Evolutionary conservation across 805 yeast species (phyloP).

Genomic region (Hanseniaspora vineae): DNA sequence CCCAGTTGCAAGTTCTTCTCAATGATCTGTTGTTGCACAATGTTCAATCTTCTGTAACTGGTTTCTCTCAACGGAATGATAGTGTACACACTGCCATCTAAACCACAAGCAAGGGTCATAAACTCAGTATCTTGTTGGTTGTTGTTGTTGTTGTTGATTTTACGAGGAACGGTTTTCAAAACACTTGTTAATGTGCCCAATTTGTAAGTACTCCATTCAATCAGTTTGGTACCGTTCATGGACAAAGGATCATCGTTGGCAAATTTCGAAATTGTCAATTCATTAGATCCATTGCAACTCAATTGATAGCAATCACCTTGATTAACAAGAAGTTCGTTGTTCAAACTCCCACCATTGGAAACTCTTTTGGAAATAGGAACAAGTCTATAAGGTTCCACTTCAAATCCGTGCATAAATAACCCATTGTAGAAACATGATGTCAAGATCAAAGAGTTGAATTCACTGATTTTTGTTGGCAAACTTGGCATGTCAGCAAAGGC

Average conservation of each 20-base stretch:
- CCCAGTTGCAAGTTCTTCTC: slow-evolving; percentile 63
- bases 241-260: slow-evolving; percentile 89
- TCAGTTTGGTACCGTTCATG: slow-evolving; percentile 60
- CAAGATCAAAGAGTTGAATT: slow-evolving; percentile 69
- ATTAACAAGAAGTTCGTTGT: slow-evolving; percentile 65
- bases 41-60: slow-evolving; percentile 66
- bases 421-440: slow-evolving; percentile 68
- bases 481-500: slow-evolving; percentile 85
- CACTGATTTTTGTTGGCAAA: slow-evolving; percentile 65
- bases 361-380: slow-evolving; percentile 65
- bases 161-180: neutral
- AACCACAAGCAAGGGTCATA: slow-evolving; percentile 44
- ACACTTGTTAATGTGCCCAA: slow-evolving; percentile 31
- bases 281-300: slow-evolving; percentile 54
- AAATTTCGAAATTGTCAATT: slow-evolving; percentile 64
- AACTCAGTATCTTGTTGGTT: slow-evolving; percentile 1
- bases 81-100: slow-evolving; percentile 68
- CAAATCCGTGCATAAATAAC: slow-evolving; percentile 75
- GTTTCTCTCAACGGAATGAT: slow-evolving; percentile 66
- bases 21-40: slow-evolving; percentile 73
- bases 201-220: slow-evolving; percentile 59
- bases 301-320: slow-evolving; percentile 57
- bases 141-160: neutral
- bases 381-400: slow-evolving; percentile 89
- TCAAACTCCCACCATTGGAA: slow-evolving; percentile 44